A percentile compares a stretch with the other conserved stretches of the same genome.
phyloP scores from a whole-genome alignment of 305 asterid species.

The Vinca major region DNA sequence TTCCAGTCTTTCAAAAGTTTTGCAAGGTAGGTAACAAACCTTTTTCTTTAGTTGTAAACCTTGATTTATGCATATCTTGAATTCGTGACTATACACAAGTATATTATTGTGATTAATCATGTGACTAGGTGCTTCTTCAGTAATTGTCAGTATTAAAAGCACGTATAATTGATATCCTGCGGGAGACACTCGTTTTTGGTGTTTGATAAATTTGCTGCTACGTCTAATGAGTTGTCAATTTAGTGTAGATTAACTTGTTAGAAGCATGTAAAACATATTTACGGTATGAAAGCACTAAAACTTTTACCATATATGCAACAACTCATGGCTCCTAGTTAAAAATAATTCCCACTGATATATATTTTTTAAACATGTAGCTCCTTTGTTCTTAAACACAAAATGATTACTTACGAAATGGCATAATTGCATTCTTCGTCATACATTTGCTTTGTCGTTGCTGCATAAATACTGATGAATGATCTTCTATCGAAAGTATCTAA shows the following conservation, averaged over 20 bases:
- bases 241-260: not conserved
- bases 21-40: slow-evolving; percentile 56
- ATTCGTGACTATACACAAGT: not conserved
- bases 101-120: not conserved
- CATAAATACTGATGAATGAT: not conserved
- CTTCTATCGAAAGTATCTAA: slow-evolving; percentile 6
- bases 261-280: too few species aligned
- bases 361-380: not conserved
- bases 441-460: not conserved
- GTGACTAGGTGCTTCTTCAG: not conserved
- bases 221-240: not conserved
- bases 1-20: slow-evolving; percentile 57
- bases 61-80: too few species aligned
- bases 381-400: not conserved
- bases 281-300: not conserved
- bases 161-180: not conserved
- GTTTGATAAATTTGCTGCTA: not conserved
- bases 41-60: not conserved
- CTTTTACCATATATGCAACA: not conserved
- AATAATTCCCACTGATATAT: not conserved
- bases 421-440: not conserved
- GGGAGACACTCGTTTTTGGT: not conserved
- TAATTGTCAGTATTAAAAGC: not conserved
- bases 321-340: not conserved
- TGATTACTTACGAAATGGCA: not conserved